Conservation (phyloP, 1,284 basidiomycete species). For the Sanguinoderma infundibulare region DNA sequence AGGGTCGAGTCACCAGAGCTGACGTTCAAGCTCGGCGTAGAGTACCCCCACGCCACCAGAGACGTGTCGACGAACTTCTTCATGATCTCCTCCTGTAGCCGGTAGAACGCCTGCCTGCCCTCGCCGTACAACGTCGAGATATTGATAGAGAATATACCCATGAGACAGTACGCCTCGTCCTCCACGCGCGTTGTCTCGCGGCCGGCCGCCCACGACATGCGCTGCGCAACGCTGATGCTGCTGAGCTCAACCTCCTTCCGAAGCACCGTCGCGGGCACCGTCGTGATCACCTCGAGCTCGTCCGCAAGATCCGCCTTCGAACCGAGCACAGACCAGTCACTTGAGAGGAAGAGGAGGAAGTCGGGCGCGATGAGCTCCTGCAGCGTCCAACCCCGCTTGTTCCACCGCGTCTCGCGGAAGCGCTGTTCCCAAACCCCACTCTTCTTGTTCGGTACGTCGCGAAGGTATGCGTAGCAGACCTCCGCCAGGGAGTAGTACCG, state of each 20-base stretch:
- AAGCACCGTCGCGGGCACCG: constrained; percentile 7
- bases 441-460: constrained; percentile 1
- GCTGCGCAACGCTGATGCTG: constrained; percentile 15
- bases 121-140: constrained; percentile 20
- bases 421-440: neutral
- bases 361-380: constrained; percentile 16
- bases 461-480: constrained; percentile 7
- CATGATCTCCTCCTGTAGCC: constrained; percentile 19
- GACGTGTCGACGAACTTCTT: constrained; percentile 8
- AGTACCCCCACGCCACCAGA: constrained; percentile 16
- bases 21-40: neutral
- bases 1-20: neutral
- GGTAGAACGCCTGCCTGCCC: constrained; percentile 10
- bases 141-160: constrained; percentile 17
- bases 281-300: constrained; percentile 1
- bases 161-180: constrained; percentile 17
- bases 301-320: constrained; percentile 7
- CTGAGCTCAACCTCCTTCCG: constrained; percentile 2
- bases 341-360: constrained; percentile 10
- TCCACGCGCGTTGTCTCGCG: constrained; percentile 14
- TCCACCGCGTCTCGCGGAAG: constrained; percentile 12
- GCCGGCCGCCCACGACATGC: constrained; percentile 20
- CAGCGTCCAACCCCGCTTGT: constrained; percentile 14
- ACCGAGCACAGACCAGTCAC: constrained; percentile 10
- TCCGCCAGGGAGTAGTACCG: constrained; percentile 2